Percentiles rank a stretch among this genome's conserved stretches.
Conservation (phyloP, 768 basidiomycete genomes). For the Boletus vinaceobasis region DNA sequence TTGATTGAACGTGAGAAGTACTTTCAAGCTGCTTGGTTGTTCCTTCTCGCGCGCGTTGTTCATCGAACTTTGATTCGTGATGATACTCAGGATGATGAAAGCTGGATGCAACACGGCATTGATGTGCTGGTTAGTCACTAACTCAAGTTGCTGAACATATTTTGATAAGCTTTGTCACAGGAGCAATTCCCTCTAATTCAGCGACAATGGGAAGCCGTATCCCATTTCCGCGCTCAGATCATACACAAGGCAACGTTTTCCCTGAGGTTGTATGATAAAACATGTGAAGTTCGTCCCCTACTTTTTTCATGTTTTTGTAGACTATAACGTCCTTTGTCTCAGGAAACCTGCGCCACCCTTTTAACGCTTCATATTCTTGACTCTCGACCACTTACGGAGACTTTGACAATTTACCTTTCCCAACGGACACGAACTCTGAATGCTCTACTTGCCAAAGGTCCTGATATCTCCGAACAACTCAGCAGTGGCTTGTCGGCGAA, state of each 20-base stretch:
- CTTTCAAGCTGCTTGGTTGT: constrained; percentile 83
- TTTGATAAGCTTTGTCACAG: constrained; percentile 36
- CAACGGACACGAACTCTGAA: constrained; percentile 67
- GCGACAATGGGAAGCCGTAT: constrained; percentile 90
- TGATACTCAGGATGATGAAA: constrained; percentile 60
- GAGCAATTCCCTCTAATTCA: constrained; percentile 85
- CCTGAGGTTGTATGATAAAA: constrained; percentile 58
- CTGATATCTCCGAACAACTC: constrained; percentile 20
- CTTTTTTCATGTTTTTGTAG: background rate
- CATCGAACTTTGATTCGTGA: constrained; percentile 67
- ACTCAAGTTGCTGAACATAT: background rate
- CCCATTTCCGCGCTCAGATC: constrained; percentile 85
- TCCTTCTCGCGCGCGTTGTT: constrained; percentile 80
- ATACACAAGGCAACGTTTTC: constrained; percentile 82
- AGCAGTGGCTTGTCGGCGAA: constrained; percentile 36
- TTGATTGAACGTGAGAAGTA: constrained; percentile 78
- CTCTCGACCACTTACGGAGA: constrained; percentile 73
- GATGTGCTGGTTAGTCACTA: constrained; percentile 51
- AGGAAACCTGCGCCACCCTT: constrained; percentile 77
- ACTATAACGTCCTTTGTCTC: background rate
- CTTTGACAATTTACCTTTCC: constrained; percentile 62
- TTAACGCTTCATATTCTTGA: constrained; percentile 88
- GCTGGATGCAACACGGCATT: constrained; percentile 57
- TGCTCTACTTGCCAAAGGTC: constrained; percentile 37
- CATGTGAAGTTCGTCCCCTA: constrained; percentile 48